Conservation (phyloP, 1,284 basidiomycete genomes). For the Melampsora americana region DNA sequence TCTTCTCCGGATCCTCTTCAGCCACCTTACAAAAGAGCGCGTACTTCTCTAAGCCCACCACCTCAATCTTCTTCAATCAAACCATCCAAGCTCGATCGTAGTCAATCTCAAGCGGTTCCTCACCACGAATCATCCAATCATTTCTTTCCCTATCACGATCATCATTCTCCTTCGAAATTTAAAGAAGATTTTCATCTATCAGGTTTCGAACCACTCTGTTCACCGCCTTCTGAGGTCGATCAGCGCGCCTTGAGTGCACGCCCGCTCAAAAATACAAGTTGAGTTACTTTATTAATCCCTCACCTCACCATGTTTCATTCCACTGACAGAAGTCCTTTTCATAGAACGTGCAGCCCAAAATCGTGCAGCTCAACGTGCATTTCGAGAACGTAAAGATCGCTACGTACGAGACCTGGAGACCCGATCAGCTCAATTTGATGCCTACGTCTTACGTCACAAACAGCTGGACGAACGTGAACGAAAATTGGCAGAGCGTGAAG, state of each 20-base stretch:
- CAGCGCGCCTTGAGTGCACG: constrained; percentile 11
- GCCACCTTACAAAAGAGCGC: too few species aligned
- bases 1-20: too few species aligned
- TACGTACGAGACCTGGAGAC: constrained; percentile 36
- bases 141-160: neutral
- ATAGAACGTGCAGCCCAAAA: constrained; percentile 42
- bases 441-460: constrained; percentile 10
- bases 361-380: constrained; percentile 42
- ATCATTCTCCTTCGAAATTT: neutral
- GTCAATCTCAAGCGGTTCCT: neutral
- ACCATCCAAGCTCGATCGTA: neutral
- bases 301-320: too few species aligned
- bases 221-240: constrained; percentile 3
- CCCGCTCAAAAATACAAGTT: constrained; percentile 41
- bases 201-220: constrained; percentile 5
- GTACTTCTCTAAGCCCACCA: neutral
- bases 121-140: neutral
- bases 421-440: constrained; percentile 22
- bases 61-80: neutral
- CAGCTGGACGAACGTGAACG: constrained; percentile 29
- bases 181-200: neutral
- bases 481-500: constrained; percentile 24
- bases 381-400: constrained; percentile 35
- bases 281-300: neutral
- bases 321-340: neutral